These are phyloP conservation scores for Ensete ventricosum DNA, from an alignment of 176 grass and related monocot genomes.

Conservation along the genomic window DNA sequence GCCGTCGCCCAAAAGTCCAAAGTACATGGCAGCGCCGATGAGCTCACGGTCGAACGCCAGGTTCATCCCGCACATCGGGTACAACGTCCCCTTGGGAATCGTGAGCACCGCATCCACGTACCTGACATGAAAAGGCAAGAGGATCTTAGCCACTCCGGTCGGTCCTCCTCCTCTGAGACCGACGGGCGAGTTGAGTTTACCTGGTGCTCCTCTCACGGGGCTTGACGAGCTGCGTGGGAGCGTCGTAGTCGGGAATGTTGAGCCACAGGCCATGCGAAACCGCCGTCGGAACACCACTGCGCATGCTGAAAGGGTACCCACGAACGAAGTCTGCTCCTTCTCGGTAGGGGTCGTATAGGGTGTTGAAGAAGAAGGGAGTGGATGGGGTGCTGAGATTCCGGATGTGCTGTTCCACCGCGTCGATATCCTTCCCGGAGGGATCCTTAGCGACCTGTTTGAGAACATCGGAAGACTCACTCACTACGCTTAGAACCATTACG, in stretches of 20 bases:
- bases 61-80: neutral
- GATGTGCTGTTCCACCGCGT: neutral
- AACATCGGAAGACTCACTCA: neutral
- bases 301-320: neutral
- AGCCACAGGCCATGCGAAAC: neutral
- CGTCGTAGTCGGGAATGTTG: neutral
- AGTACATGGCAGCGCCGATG: neutral
- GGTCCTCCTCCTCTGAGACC: neutral
- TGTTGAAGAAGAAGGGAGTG: neutral
- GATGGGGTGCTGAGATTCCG: neutral
- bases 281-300: neutral
- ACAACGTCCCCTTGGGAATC: neutral
- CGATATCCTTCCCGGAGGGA: neutral
- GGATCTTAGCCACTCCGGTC: neutral
- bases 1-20: neutral
- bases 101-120: neutral
- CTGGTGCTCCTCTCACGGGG: constrained; percentile 1
- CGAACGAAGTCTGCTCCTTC: neutral
- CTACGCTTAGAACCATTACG: neutral
- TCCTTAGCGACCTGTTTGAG: neutral
- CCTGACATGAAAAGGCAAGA: neutral
- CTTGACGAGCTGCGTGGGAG: neutral
- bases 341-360: neutral
- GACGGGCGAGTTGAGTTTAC: neutral
- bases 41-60: neutral